phyloP scores from a whole-genome alignment of 257 asterid genomes.

The Echites panduratus region DNA sequence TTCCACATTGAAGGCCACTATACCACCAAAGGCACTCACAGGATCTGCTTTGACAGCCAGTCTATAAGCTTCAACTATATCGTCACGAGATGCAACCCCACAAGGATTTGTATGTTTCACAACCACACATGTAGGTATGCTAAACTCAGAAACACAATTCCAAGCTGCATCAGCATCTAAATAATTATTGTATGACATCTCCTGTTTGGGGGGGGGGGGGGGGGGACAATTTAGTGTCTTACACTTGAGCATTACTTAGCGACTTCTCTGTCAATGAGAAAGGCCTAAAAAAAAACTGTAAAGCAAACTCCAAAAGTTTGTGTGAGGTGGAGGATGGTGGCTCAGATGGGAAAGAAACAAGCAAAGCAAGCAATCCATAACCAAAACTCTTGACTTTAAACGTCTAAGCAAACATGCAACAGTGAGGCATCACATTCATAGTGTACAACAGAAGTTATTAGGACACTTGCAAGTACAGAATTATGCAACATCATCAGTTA shows the following conservation, averaged over 20 bases:
- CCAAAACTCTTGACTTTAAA: neutral
- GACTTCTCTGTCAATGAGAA: too few species aligned
- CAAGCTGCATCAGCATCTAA: slow-evolving; percentile 99
- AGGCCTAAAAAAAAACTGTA: too few species aligned
- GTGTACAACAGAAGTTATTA: neutral
- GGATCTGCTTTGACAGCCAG: slow-evolving; percentile 96
- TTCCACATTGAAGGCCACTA: slow-evolving; percentile 95
- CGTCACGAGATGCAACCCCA: slow-evolving; percentile 88
- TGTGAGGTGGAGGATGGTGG: too few species aligned
- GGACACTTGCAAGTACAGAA: neutral
- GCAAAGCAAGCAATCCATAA: neutral
- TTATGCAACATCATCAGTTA: neutral
- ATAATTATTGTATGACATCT: slow-evolving; percentile 91
- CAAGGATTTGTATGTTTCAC: slow-evolving; percentile 98
- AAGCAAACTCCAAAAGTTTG: too few species aligned
- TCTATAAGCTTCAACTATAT: slow-evolving; percentile 84
- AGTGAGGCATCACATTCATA: neutral
- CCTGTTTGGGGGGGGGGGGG: slow-evolving; percentile 40
- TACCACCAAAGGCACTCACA: slow-evolving; percentile 99
- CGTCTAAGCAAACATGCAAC: neutral
- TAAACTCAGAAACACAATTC: slow-evolving; percentile 94
- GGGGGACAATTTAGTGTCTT: neutral
- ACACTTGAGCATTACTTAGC: neutral
- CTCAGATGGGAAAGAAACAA: neutral
- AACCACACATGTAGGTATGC: slow-evolving; percentile 83